Percentiles rank a stretch among this genome's conserved stretches.
These are phyloP conservation scores for Sabuloglossum arenarium DNA, from an alignment of 495 filamentous ascomycete species.

Conservation along the genomic window DNA sequence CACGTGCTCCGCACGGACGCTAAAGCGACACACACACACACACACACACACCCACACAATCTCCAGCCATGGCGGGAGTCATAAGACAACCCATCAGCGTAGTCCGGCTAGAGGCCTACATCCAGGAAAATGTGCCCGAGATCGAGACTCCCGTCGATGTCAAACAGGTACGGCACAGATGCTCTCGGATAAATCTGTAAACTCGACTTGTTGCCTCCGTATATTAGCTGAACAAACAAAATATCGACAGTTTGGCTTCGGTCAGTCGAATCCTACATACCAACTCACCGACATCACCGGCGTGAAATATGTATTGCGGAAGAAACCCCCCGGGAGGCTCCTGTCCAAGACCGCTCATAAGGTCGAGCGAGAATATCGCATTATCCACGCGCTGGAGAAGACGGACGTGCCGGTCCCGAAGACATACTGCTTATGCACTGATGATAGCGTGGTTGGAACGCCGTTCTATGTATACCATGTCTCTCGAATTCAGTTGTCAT, in stretches of 20 bases:
- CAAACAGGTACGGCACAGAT: slow-evolving; percentile 45
- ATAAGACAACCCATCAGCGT: slow-evolving; percentile 80
- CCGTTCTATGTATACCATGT: slow-evolving; percentile 55
- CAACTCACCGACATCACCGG: slow-evolving; percentile 51
- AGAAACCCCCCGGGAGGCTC: slow-evolving; percentile 86
- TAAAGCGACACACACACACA: too few species aligned
- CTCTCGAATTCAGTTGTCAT: not conserved
- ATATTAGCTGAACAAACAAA: not conserved
- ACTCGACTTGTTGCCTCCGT: not conserved
- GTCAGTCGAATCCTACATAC: slow-evolving; percentile 95
- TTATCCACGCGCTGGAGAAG: slow-evolving; percentile 56
- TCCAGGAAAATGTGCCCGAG: slow-evolving; percentile 49
- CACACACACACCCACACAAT: not conserved
- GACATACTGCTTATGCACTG: slow-evolving; percentile 71
- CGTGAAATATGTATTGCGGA: slow-evolving; percentile 62
- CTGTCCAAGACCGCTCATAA: slow-evolving; percentile 85
- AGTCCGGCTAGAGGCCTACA: slow-evolving; percentile 52
- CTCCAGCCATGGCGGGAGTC: slow-evolving; percentile 51
- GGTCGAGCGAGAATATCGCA: slow-evolving; percentile 84
- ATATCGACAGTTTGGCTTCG: slow-evolving; percentile 69
- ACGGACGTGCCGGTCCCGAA: slow-evolving; percentile 77
- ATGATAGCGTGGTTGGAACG: slow-evolving; percentile 58
- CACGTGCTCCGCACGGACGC: too few species aligned
- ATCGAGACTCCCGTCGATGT: slow-evolving; percentile 66
- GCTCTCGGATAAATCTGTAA: not conserved